A percentile compares a stretch with the other conserved stretches of the same genome.
These are phyloP conservation scores for Chrysanthemum lavandulifolium DNA, from an alignment of 129 eudicot species.

Conservation along the genomic window DNA sequence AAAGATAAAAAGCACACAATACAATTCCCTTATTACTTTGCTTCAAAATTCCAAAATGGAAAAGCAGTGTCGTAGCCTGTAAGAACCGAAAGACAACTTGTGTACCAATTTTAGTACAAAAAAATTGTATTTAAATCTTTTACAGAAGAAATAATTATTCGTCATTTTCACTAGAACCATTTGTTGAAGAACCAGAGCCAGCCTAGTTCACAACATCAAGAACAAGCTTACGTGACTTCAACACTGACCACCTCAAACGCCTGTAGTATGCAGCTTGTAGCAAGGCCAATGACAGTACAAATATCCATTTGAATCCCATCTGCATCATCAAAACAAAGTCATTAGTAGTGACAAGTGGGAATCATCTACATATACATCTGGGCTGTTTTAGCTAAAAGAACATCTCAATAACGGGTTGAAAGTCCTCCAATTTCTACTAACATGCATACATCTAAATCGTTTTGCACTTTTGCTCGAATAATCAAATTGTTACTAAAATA, in stretches of 20 bases:
- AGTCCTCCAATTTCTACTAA: too few relatives aligned
- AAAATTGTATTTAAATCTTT: slow-evolving; percentile 25
- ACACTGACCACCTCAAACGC: slow-evolving; percentile 80
- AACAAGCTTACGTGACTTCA: slow-evolving; percentile 82
- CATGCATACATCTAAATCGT: too few relatives aligned
- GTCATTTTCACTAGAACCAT: slow-evolving; percentile 24
- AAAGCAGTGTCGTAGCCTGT: slow-evolving; percentile 12
- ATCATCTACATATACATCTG: not conserved
- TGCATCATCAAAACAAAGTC: slow-evolving; percentile 28
- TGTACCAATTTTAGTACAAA: slow-evolving; percentile 39
- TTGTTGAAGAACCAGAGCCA: slow-evolving; percentile 10
- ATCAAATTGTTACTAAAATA: too few relatives aligned
- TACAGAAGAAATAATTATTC: slow-evolving; percentile 48
- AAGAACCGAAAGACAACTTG: slow-evolving; percentile 25
- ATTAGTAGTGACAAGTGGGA: not conserved
- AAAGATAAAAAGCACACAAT: not conserved
- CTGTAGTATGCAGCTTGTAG: slow-evolving; percentile 89
- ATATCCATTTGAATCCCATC: slow-evolving; percentile 98
- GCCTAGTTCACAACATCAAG: slow-evolving; percentile 76
- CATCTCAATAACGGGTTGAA: too few relatives aligned
- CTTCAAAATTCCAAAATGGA: slow-evolving; percentile 31
- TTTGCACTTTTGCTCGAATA: too few relatives aligned
- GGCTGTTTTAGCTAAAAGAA: not conserved
- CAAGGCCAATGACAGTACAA: slow-evolving; percentile 77
- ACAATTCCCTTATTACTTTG: slow-evolving; percentile 34